phyloP scores from a whole-genome alignment of 306 rosid genomes.

The Medicago truncatula region DNA sequence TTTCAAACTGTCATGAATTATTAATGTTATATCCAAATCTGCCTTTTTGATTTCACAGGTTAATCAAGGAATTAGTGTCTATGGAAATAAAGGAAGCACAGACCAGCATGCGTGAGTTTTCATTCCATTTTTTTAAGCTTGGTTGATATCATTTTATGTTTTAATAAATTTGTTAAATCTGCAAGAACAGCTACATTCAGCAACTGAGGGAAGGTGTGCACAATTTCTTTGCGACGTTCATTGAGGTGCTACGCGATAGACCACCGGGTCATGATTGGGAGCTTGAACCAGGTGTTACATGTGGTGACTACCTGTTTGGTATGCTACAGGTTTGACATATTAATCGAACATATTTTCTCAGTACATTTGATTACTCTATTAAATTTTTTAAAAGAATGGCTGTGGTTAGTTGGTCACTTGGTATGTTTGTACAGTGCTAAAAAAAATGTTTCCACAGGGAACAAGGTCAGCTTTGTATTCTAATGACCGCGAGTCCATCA shows the following conservation, averaged over 20 bases:
- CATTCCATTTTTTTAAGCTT: constrained; percentile 13
- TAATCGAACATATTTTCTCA: constrained; percentile 23
- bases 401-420: constrained; percentile 24
- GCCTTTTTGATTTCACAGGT: constrained; percentile 50
- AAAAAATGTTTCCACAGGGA: constrained; percentile 62
- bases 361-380: neutral
- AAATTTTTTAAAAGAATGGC: neutral
- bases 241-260: constrained; percentile 94
- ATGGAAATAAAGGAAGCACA: constrained; percentile 60
- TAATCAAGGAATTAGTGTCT: constrained; percentile 71
- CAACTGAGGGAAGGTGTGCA: constrained; percentile 98
- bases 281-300: constrained; percentile 98
- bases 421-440: constrained; percentile 22
- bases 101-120: constrained; percentile 38
- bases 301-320: constrained; percentile 98
- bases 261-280: constrained; percentile 99
- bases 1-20: constrained; percentile 8
- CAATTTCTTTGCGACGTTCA: constrained; percentile 94
- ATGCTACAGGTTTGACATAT: constrained; percentile 85
- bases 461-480: constrained; percentile 92
- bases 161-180: constrained; percentile 2
- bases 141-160: neutral
- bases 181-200: constrained; percentile 77
- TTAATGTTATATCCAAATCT: constrained; percentile 11
- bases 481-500: constrained; percentile 80